phyloP scores from a whole-genome alignment of 805 yeast species.

The Teunomyces tritomae region DNA sequence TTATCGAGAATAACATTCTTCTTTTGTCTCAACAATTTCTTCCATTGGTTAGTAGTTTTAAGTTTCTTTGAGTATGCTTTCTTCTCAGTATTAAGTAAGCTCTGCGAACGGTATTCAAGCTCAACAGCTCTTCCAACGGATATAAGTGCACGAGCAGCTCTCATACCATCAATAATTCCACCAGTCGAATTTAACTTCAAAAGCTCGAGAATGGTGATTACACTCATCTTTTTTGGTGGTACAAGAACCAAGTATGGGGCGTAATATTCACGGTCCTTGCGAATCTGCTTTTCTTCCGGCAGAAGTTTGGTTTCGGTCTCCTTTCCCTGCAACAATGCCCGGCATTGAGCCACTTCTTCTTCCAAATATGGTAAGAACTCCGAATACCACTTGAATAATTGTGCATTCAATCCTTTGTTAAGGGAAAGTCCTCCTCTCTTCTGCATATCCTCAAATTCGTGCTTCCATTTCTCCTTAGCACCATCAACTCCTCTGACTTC shows the following conservation, averaged over 20 bases:
- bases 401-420: constrained; percentile 63
- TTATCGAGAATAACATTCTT: constrained; percentile 10
- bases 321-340: constrained; percentile 37
- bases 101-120: constrained; percentile 74
- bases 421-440: constrained; percentile 56
- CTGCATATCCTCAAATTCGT: constrained; percentile 66
- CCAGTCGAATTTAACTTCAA: constrained; percentile 72
- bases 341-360: constrained; percentile 60
- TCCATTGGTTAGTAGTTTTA: constrained; percentile 49
- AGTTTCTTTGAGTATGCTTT: constrained; percentile 41
- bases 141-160: constrained; percentile 77
- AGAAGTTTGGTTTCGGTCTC: constrained; percentile 14
- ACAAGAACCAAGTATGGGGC: constrained; percentile 78
- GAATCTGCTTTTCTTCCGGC: constrained; percentile 22
- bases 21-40: constrained; percentile 37
- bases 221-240: constrained; percentile 76
- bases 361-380: constrained; percentile 68
- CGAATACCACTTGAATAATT: constrained; percentile 81
- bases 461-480: constrained; percentile 86
- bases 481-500: constrained; percentile 82
- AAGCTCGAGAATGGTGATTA: constrained; percentile 79
- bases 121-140: constrained; percentile 84
- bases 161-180: constrained; percentile 76
- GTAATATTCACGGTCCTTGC: constrained; percentile 51
- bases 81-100: constrained; percentile 55